phyloP scores from a whole-genome alignment of 192 early-diverging fungal species.

The Gamsiella multidivaricata region DNA sequence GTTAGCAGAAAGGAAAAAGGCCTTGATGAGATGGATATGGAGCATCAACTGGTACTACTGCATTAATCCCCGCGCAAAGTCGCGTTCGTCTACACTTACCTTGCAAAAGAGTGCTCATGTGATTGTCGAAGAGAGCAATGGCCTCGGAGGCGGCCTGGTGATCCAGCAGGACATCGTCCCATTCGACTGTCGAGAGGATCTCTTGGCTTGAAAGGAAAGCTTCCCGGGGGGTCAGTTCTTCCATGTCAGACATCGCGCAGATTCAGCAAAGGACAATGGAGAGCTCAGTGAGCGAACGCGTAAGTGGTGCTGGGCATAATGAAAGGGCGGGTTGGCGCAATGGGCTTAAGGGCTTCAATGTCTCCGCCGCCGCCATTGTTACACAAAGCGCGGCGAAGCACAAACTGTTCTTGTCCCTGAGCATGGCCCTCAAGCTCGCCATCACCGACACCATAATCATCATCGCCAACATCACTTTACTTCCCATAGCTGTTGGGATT shows the following conservation, averaged over 20 bases:
- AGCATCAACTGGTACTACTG: too few relatives aligned
- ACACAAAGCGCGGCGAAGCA: too few relatives aligned
- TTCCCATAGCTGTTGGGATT: too few relatives aligned
- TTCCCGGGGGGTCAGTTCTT: constrained; percentile 15
- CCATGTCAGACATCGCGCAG: neutral
- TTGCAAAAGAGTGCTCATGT: constrained; percentile 15
- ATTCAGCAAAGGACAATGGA: neutral
- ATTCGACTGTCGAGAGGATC: constrained; percentile 45
- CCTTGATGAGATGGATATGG: neutral
- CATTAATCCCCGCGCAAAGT: too few relatives aligned
- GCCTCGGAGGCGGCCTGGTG: constrained; percentile 8
- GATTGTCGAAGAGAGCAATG: constrained; percentile 34
- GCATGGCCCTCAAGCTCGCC: too few relatives aligned
- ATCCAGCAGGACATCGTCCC: constrained; percentile 30
- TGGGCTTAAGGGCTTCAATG: too few relatives aligned
- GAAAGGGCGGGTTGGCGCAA: too few relatives aligned
- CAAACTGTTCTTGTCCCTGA: too few relatives aligned
- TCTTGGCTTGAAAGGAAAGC: constrained; percentile 33
- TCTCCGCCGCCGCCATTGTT: too few relatives aligned
- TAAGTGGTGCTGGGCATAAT: too few relatives aligned
- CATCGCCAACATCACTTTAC: too few relatives aligned
- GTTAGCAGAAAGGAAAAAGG: neutral
- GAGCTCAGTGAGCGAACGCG: neutral
- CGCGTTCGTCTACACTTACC: constrained; percentile 1
- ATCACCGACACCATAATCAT: too few relatives aligned